Evolutionary conservation across 2,329 filamentous ascomycete species (phyloP).

Genomic region (Arthrobotrys megalospora): DNA sequence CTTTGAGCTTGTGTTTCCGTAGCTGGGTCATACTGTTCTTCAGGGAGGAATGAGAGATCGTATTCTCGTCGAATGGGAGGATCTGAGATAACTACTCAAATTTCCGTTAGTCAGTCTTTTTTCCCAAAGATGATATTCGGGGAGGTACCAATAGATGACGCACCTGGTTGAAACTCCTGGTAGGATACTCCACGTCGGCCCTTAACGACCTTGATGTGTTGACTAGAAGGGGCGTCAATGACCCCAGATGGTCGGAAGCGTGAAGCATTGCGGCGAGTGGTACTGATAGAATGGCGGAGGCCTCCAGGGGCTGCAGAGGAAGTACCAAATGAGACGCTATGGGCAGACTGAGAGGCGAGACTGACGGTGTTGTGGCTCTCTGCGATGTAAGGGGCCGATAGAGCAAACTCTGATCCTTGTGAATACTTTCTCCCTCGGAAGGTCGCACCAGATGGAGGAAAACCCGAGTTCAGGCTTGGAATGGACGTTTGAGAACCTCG

Average conservation of each 20-base stretch:
- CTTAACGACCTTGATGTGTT: not conserved
- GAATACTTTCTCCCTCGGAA: slow-evolving; percentile 4
- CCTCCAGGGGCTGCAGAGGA: no score
- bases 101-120: not conserved
- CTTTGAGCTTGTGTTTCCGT: not conserved
- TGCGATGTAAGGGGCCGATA: not conserved
- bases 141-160: not conserved
- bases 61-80: not conserved
- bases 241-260: not conserved
- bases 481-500: not conserved
- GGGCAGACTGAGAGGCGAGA: not conserved
- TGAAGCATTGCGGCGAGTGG: not conserved
- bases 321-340: not conserved
- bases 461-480: not conserved
- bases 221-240: not conserved
- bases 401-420: not conserved
- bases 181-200: not conserved
- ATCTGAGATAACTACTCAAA: not conserved
- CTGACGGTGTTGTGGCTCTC: not conserved
- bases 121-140: not conserved
- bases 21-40: not conserved
- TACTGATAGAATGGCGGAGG: not conserved
- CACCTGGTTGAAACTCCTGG: not conserved
- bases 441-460: not conserved
- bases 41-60: slow-evolving; percentile 9